phyloP scores from a whole-genome alignment of 441 rosid genomes.

The Euphorbia celastroides region DNA sequence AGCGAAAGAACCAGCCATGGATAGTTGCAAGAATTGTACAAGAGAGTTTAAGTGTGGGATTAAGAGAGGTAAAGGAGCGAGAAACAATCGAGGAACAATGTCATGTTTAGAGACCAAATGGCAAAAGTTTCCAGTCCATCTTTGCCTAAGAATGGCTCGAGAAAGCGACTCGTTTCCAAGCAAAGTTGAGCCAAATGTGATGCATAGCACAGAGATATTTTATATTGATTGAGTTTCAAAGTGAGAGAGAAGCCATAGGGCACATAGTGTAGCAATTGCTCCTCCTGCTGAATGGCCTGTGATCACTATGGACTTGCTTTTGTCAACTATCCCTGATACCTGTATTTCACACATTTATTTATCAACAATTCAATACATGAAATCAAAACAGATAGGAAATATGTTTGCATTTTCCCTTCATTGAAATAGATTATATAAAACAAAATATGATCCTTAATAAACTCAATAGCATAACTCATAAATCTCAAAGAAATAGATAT shows the following conservation, averaged over 20 bases:
- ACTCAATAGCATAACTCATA: no score
- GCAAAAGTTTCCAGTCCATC: conserved; percentile 66
- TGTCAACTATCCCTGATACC: conserved; percentile 31
- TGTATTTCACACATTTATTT: conserved; percentile 19
- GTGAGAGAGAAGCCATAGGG: conserved; percentile 66
- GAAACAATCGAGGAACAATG: conserved; percentile 46
- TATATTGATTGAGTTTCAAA: conserved; percentile 27
- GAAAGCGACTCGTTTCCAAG: conserved; percentile 57
- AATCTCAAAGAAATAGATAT: no score
- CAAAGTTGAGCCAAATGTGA: conserved; percentile 81
- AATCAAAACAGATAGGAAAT: no score
- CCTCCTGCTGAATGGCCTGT: conserved; percentile 79
- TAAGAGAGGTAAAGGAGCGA: conserved; percentile 27
- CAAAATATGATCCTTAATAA: no score
- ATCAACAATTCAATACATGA: no score
- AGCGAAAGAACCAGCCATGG: conserved; percentile 17
- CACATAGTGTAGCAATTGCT: conserved; percentile 54
- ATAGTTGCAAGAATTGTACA: conserved; percentile 25
- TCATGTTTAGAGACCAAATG: conserved; percentile 60
- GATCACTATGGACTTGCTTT: conserved; percentile 46
- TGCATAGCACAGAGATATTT: conserved; percentile 41
- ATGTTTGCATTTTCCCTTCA: no score
- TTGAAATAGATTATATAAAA: no score
- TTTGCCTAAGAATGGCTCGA: conserved; percentile 38
- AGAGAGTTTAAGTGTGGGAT: conserved; percentile 23